A percentile compares a stretch with the other conserved stretches of the same genome.
phyloP scores from a whole-genome alignment of 179 eudicot genomes.

The Silene vulgaris region DNA sequence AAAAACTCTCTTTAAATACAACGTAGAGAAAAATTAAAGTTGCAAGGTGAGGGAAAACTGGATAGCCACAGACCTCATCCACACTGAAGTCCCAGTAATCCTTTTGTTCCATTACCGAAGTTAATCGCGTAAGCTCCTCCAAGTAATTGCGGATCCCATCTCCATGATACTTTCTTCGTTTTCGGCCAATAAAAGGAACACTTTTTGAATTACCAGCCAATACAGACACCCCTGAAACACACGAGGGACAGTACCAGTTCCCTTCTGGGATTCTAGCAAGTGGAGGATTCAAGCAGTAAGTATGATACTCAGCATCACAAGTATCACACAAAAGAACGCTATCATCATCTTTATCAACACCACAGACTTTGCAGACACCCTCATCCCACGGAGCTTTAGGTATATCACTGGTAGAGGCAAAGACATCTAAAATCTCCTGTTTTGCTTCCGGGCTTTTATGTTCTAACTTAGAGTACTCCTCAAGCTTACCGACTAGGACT shows the following conservation, averaged over 20 bases:
- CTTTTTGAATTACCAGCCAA: slow-evolving; percentile 34
- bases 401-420: slow-evolving; percentile 48
- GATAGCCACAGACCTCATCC: slow-evolving; percentile 62
- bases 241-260: slow-evolving; percentile 93
- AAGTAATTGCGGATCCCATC: slow-evolving; percentile 46
- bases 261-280: slow-evolving; percentile 87
- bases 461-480: slow-evolving; percentile 31
- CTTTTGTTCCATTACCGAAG: slow-evolving; percentile 52
- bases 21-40: background rate
- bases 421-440: slow-evolving; percentile 46
- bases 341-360: slow-evolving; percentile 90
- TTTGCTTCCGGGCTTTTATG: slow-evolving; percentile 42
- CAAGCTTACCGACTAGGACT: slow-evolving; percentile 42
- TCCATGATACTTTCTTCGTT: slow-evolving; percentile 39
- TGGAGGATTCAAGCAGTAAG: slow-evolving; percentile 83
- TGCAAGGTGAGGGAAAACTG: background rate
- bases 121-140: slow-evolving; percentile 55
- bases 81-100: slow-evolving; percentile 82
- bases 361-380: slow-evolving; percentile 92
- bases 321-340: slow-evolving; percentile 84
- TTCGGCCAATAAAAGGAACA: slow-evolving; percentile 30
- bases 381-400: slow-evolving; percentile 95
- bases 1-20: background rate
- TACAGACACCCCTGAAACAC: slow-evolving; percentile 51
- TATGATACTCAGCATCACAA: slow-evolving; percentile 93